phyloP scores from a whole-genome alignment of 1,284 basidiomycete species.

The Cutaneotrichosporon cavernicola region DNA sequence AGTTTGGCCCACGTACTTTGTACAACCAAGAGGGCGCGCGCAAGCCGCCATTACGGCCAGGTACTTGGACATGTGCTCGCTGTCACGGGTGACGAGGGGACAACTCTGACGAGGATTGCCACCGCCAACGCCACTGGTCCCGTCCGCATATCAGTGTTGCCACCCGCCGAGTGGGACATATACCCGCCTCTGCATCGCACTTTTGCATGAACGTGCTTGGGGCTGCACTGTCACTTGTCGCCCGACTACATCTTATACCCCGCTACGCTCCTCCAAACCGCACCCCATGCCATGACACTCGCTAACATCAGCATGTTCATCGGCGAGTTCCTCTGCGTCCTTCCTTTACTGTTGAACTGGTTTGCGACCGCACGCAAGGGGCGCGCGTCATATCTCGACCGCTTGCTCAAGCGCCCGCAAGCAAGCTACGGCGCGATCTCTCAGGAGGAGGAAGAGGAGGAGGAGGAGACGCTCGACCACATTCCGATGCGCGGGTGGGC shows the following conservation, averaged over 20 bases:
- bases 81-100: neutral
- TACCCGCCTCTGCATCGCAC: neutral
- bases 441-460: conserved; percentile 20
- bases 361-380: conserved; percentile 15
- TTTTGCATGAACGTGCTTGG: neutral
- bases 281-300: neutral
- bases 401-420: conserved; percentile 9
- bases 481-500: conserved; percentile 38
- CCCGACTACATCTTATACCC: neutral
- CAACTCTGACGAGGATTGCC: neutral
- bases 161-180: neutral
- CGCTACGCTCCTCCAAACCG: neutral
- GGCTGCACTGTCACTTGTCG: neutral
- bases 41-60: neutral
- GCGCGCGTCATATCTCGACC: conserved; percentile 8
- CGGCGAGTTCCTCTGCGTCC: conserved; percentile 87
- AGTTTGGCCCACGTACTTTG: neutral
- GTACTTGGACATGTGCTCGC: neutral
- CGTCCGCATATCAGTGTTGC: neutral
- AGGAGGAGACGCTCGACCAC: conserved; percentile 29
- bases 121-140: neutral
- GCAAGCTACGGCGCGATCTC: conserved; percentile 9
- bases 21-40: neutral
- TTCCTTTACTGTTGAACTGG: conserved; percentile 70
- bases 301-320: conserved; percentile 58